These are phyloP conservation scores for Cryptococcus sp. DNA, from an alignment of 1,284 basidiomycete species.

Conservation along the genomic window DNA sequence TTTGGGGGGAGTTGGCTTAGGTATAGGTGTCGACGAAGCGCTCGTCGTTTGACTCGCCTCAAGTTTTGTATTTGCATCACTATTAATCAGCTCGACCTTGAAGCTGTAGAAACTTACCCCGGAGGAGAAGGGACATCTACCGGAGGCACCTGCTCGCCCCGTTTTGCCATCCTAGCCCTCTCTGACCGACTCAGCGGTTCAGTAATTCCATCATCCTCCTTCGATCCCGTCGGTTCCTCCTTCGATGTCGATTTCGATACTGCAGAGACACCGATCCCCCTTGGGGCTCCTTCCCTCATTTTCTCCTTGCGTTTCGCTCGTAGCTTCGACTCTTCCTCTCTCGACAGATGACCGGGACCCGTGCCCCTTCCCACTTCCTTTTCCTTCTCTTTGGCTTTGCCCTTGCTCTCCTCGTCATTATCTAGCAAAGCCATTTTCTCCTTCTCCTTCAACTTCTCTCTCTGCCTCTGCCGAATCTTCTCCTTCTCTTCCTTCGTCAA, in stretches of 20 bases:
- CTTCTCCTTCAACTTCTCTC: background rate
- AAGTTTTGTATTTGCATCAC: background rate
- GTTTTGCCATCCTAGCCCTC: background rate
- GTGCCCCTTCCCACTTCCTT: background rate
- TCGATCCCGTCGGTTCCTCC: background rate
- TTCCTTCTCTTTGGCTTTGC: background rate
- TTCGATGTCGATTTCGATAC: background rate
- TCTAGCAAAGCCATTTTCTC: background rate
- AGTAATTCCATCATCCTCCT: background rate
- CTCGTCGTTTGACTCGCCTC: too few relatives aligned
- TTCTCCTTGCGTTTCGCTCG: background rate
- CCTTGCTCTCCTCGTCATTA: background rate
- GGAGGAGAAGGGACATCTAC: background rate
- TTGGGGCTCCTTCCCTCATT: background rate
- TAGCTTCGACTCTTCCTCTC: background rate
- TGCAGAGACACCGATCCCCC: background rate
- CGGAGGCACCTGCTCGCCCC: background rate
- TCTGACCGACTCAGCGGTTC: background rate
- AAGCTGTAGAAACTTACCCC: background rate
- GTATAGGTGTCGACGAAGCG: too few relatives aligned
- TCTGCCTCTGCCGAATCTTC: background rate
- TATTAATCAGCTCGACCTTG: background rate
- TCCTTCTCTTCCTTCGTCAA: conserved; percentile 5
- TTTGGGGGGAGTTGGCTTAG: too few relatives aligned
- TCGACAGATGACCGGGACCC: too few relatives aligned